Base-by-base conservation (phyloP, 805 yeast genomes). In the Lipomyces sp. region DNA sequence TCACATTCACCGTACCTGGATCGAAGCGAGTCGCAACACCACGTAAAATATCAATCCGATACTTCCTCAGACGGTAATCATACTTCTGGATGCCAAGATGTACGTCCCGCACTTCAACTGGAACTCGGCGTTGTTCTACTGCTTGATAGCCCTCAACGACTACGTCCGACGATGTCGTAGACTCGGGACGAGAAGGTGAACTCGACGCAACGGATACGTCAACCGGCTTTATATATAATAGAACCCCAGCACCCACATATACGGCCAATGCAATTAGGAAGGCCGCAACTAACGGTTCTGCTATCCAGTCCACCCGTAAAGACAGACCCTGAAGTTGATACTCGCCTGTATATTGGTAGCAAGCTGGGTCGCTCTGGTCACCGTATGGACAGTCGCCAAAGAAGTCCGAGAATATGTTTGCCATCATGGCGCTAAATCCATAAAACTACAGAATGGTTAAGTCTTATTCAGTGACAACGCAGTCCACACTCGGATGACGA, bases 331-430 rank as follows among this genome's bases (percentile, higher is more conserved):
- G 58, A 14, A 87, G 62, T 38, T 82, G 78, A 52, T 76, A 75
- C 6, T 65, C 60, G 4, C 91, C 91, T 0, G 78, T 64, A 50
- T 75, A 81, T 48, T 77, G 78, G 45, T 59, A 64, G 61, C 85
- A 78, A 45, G 70, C 70, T 0, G 68, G 61, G 13, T 61, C 58
- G 23, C 49, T 33, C 31, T 55, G 62, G 34, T 63, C 66, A 18
- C 61, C 66, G 34, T 66, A 60, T 2, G 76, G 79, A 60, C 87
- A 82, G 45, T 77, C 79, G 13, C 88, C 88, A 37, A 65, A 53
- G 69, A 73, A 84, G 31, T 75, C 78, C 1, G 84, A 72, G 63
- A 78, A 87, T 59, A 86, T 82, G 62, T 82, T 84, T 0, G 89
- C 75, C 36, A 76, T 61, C 49, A 82, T 61, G 1, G 81, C 82